These are phyloP conservation scores for Cytospora schulzeri DNA, from an alignment of 2,329 filamentous ascomycete genomes.

Conservation along the genomic window DNA sequence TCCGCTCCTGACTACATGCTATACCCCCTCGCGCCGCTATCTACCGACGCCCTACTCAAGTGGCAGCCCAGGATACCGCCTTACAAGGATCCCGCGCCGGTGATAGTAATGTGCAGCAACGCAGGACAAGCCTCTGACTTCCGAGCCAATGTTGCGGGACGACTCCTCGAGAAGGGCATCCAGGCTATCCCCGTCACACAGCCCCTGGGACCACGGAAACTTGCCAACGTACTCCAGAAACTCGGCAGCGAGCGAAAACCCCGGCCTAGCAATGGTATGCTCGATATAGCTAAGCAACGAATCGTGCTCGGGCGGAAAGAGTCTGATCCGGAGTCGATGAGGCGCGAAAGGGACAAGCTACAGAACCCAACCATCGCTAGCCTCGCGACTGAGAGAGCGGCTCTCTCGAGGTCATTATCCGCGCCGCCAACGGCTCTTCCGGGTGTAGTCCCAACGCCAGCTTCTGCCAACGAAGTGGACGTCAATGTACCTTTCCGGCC, in stretches of 20 bases:
- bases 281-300: background rate
- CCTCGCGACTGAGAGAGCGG: background rate
- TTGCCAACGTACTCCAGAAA: constrained; percentile 18
- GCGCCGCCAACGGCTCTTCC: constrained; percentile 3
- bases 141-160: constrained; percentile 10
- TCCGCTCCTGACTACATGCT: constrained; percentile 9
- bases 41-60: constrained; percentile 15
- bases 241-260: background rate
- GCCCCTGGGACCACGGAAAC: constrained; percentile 19
- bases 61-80: background rate
- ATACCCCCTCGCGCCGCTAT: constrained; percentile 30
- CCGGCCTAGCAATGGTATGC: background rate
- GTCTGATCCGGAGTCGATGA: constrained; percentile 22
- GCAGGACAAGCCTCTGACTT: constrained; percentile 13
- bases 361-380: background rate
- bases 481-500: constrained; percentile 8
- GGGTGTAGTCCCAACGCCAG: background rate
- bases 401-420: constrained; percentile 9
- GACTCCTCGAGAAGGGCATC: constrained; percentile 16
- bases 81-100: background rate
- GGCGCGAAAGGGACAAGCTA: constrained; percentile 20
- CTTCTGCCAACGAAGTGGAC: background rate
- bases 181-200: constrained; percentile 20
- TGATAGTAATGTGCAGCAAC: constrained; percentile 19
- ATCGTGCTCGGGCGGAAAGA: constrained; percentile 21